Evolutionary conservation across 768 basidiomycete genomes (phyloP).

Genomic region (Boletus tomentosulus): DNA sequence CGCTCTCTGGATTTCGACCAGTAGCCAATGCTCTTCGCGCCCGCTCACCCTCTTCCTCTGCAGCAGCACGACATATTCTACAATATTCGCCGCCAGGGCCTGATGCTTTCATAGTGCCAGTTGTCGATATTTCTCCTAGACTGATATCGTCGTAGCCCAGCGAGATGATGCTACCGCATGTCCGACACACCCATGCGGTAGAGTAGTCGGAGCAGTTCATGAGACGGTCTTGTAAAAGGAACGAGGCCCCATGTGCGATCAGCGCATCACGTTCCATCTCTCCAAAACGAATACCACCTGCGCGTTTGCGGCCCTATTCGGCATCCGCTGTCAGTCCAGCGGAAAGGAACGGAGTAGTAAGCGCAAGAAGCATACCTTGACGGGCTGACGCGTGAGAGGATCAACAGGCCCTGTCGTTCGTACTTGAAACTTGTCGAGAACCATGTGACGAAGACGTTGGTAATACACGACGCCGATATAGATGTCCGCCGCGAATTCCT

Average conservation of each 20-base stretch:
- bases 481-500: slow-evolving; percentile 98
- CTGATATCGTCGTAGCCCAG: slow-evolving; percentile 90
- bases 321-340: slow-evolving; percentile 4
- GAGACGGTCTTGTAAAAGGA: slow-evolving; percentile 94
- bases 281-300: slow-evolving; percentile 98
- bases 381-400: slow-evolving; percentile 91
- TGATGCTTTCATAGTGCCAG: slow-evolving; percentile 50
- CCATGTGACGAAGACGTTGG: slow-evolving; percentile 98
- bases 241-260: slow-evolving; percentile 97
- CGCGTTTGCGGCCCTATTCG: slow-evolving; percentile 88
- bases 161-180: slow-evolving; percentile 92
- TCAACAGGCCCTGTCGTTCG: slow-evolving; percentile 98
- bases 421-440: slow-evolving; percentile 99
- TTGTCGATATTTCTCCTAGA: slow-evolving; percentile 56
- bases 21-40: slow-evolving; percentile 58
- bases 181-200: slow-evolving; percentile 97
- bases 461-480: slow-evolving; percentile 99
- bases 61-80: slow-evolving; percentile 78
- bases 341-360: neutral
- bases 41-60: slow-evolving; percentile 59
- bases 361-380: slow-evolving; percentile 63
- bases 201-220: slow-evolving; percentile 99
- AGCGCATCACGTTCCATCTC: slow-evolving; percentile 99
- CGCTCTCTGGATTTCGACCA: slow-evolving; percentile 43
- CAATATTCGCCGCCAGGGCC: slow-evolving; percentile 93